Conservation (phyloP, 768 basidiomycete species). For the Boletus rufocinnamomeus region DNA sequence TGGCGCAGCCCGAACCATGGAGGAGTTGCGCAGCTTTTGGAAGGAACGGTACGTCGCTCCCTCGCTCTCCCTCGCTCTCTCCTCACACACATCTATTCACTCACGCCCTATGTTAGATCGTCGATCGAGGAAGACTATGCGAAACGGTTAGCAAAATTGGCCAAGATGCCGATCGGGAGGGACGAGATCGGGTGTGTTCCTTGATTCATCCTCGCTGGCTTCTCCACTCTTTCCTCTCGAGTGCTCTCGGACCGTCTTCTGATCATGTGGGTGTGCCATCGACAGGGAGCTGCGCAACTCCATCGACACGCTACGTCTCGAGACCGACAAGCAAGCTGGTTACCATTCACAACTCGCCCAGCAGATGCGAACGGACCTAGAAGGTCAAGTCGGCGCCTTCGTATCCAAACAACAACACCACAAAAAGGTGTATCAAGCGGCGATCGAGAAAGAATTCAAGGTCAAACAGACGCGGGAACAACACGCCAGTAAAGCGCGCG, state of each 20-base stretch:
- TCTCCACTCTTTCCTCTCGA: neutral
- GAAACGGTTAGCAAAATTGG: conserved; percentile 76
- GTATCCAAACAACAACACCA: conserved; percentile 65
- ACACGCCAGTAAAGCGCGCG: conserved; percentile 85
- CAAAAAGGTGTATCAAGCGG: conserved; percentile 69
- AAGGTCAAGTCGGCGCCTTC: conserved; percentile 62
- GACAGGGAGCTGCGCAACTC: conserved; percentile 78
- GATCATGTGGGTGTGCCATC: conserved; percentile 3
- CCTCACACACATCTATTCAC: neutral
- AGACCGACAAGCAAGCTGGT: conserved; percentile 81
- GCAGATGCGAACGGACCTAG: conserved; percentile 75
- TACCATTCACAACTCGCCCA: conserved; percentile 74
- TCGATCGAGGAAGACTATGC: conserved; percentile 95
- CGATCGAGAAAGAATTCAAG: conserved; percentile 90
- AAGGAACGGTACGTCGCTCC: conserved; percentile 77
- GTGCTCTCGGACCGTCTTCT: conserved; percentile 5
- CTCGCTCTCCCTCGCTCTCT: neutral
- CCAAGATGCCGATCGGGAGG: conserved; percentile 73
- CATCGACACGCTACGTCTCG: conserved; percentile 74
- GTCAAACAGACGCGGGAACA: conserved; percentile 83
- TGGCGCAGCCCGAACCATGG: conserved; percentile 81
- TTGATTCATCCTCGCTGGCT: neutral
- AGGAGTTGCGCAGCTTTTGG: conserved; percentile 87
- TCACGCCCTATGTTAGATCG: conserved; percentile 50
- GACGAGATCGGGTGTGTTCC: conserved; percentile 90